Percentiles rank a stretch among this genome's conserved stretches.
These are phyloP conservation scores for Hypoxylon rubiginosum DNA, from an alignment of 2,329 filamentous ascomycete species.

Conservation along the genomic window DNA sequence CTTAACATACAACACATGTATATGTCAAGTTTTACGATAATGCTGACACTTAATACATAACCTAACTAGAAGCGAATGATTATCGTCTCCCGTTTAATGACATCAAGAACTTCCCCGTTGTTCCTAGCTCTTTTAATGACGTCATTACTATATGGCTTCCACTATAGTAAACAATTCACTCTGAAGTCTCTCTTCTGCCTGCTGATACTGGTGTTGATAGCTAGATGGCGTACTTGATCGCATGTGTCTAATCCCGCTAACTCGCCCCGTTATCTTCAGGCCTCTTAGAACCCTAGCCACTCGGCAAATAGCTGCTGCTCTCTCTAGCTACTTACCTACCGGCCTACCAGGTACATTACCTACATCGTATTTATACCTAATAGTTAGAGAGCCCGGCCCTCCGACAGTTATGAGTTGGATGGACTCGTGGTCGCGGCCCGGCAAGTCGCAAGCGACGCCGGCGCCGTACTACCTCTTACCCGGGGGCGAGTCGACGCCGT, in stretches of 20 bases:
- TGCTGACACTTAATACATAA: neutral
- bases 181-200: neutral
- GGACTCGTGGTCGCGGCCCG: slow-evolving; percentile 58
- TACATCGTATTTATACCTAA: neutral
- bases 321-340: neutral
- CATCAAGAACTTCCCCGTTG: neutral
- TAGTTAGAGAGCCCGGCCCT: neutral
- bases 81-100: neutral
- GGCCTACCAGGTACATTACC: too few relatives aligned
- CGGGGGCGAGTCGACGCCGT: slow-evolving; percentile 62
- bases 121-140: slow-evolving; percentile 17
- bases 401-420: slow-evolving; percentile 56
- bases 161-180: neutral
- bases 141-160: slow-evolving; percentile 15
- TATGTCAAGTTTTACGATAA: neutral
- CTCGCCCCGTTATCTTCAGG: neutral
- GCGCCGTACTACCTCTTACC: slow-evolving; percentile 67
- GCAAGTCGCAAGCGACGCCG: slow-evolving; percentile 59
- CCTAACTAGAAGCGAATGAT: neutral
- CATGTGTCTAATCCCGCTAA: neutral
- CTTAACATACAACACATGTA: neutral
- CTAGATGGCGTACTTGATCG: neutral
- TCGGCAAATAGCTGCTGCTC: neutral
- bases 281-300: neutral
- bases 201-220: neutral